Evolutionary conservation across 2,329 filamentous ascomycete species (phyloP).

Genomic region (Leptographium galeiforme): DNA sequence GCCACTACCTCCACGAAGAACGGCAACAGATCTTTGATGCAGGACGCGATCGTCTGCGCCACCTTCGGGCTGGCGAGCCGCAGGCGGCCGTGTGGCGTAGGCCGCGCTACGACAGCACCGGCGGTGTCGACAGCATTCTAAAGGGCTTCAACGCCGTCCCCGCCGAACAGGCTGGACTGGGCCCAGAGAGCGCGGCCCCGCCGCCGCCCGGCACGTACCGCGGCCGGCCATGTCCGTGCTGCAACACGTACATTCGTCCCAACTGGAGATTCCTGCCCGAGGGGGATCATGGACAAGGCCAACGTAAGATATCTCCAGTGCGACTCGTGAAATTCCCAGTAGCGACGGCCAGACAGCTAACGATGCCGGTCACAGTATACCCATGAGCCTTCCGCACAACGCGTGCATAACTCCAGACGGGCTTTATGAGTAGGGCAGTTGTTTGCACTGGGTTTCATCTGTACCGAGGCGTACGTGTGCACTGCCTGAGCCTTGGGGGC

Average conservation of each 20-base stretch:
- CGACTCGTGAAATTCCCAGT: too few relatives aligned
- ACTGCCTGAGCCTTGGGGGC: too few relatives aligned
- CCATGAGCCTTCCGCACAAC: too few relatives aligned
- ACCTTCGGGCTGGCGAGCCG: neutral
- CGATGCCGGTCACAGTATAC: too few relatives aligned
- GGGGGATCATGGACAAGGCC: neutral
- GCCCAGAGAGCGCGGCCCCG: neutral
- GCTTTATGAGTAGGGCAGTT: too few relatives aligned
- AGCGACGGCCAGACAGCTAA: too few relatives aligned
- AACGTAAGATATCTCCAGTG: neutral
- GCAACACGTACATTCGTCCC: conserved; percentile 1
- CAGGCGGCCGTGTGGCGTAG: neutral
- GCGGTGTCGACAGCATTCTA: neutral
- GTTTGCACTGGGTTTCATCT: too few relatives aligned
- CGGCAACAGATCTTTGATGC: neutral
- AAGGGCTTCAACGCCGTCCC: neutral
- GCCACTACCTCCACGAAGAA: neutral
- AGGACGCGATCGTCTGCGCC: neutral
- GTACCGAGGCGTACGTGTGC: too few relatives aligned
- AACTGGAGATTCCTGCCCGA: neutral
- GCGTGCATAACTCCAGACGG: too few relatives aligned
- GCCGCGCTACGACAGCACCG: neutral
- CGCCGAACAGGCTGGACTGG: neutral
- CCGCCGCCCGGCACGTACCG: neutral
- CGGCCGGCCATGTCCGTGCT: neutral